These are phyloP conservation scores for Tylopilus vinaceipallidus DNA, from an alignment of 768 basidiomycete species.

Conservation along the genomic window DNA sequence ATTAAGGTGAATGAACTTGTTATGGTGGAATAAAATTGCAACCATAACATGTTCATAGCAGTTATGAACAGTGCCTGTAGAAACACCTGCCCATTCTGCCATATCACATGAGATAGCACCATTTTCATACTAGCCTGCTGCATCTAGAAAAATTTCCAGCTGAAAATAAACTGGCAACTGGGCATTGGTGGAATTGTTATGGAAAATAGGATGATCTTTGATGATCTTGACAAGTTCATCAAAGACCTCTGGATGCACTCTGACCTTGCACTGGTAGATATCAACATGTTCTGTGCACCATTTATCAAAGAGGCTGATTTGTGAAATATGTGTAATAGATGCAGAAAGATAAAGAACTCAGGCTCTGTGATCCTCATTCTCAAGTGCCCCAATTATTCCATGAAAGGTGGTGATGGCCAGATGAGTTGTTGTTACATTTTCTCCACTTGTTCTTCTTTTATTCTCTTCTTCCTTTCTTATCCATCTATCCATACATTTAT, in stretches of 20 bases:
- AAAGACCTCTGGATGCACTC: background rate
- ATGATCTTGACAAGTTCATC: background rate
- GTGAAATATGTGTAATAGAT: background rate
- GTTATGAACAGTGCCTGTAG: slow-evolving; percentile 19
- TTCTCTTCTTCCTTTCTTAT: no score
- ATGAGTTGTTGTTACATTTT: no score
- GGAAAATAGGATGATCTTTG: background rate
- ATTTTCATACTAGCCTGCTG: slow-evolving; percentile 23
- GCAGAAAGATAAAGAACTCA: no score
- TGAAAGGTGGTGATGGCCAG: no score
- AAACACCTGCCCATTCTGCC: slow-evolving; percentile 18
- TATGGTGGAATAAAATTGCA: slow-evolving; percentile 12
- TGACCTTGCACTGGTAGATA: background rate
- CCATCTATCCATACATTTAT: no score
- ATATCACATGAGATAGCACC: slow-evolving; percentile 16
- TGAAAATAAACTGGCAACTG: slow-evolving; percentile 31
- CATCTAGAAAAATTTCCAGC: slow-evolving; percentile 26
- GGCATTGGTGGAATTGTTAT: slow-evolving; percentile 6
- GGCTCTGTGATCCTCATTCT: no score
- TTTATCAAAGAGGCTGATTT: background rate
- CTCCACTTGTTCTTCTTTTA: no score
- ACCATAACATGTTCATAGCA: slow-evolving; percentile 15
- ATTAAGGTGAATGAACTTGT: slow-evolving; percentile 6
- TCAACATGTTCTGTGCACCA: background rate
- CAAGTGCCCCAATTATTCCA: no score